Base-by-base conservation (phyloP, 2,329 filamentous ascomycete genomes). In the Whalleya microplaca region DNA sequence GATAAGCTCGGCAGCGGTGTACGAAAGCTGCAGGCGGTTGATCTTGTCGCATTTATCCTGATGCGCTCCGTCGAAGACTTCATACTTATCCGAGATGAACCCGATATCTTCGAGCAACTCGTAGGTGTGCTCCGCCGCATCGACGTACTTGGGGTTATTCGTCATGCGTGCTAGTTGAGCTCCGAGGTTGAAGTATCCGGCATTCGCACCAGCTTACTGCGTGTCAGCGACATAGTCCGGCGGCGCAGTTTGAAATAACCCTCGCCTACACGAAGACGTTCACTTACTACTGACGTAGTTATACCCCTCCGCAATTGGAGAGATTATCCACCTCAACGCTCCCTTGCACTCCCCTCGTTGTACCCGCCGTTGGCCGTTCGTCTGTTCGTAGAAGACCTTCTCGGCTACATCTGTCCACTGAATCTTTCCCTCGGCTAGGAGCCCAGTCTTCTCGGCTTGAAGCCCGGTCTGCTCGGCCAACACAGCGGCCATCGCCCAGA, bases 311-410 rank as follows among this genome's bases (percentile, higher is more conserved):
- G 85, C 85, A 64, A 76, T 78, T 2, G 78, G 71, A 70, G 78
- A 86, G 42, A 89, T 82, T 72, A 89, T 85, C 87, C 87, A 90
- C 59, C 82, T 80, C 60, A 90, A 67, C 7, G 85, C 86, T 49
- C 85, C 86, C 41, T 74, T 75, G 66, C 87, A 90, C 10, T 57
- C 27, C 1, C 78, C 78, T 0, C 69, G 59, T 0, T 69, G 74
- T 59, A 87, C 80, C 76, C 84, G 86, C 21, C 66, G 61, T 8
- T 5, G 32, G 8, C 48, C 46, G n/a, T 64, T 63, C 2, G 78
- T 77, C 66, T 88, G 84, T 1, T 80, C 80, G 64, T 87, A 83
- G 66, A 87, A 89, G 0, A 87, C 84, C 1, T 80, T 83, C 63
- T 85, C 80, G 0, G 83, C 84, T 52, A 89, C 75, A 14, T 78